These are phyloP conservation scores for Linnemannia elongata DNA, from an alignment of 192 early-diverging fungal genomes.

Conservation along the genomic window DNA sequence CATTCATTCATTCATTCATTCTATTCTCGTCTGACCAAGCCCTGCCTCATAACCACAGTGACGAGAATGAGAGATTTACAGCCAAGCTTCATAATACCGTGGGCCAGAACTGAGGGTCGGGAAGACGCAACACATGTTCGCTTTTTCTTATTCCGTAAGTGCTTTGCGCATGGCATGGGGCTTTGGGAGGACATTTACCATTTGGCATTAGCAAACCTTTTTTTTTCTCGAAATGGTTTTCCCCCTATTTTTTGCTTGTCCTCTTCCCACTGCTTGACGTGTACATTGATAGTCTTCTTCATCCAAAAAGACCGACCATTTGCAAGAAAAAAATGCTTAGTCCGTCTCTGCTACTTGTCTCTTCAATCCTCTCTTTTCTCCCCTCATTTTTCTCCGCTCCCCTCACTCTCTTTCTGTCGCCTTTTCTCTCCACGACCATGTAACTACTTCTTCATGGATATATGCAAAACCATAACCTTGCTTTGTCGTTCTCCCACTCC, in stretches of 20 bases:
- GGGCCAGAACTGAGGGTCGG: neutral
- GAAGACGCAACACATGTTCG: neutral
- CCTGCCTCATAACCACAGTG: conserved; percentile 8
- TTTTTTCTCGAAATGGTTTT: neutral
- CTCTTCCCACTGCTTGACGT: no score
- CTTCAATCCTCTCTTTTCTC: no score
- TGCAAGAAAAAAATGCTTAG: neutral
- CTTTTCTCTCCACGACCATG: neutral
- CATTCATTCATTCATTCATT: neutral
- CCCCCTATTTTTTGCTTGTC: no score
- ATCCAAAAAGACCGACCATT: neutral
- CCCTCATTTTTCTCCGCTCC: neutral
- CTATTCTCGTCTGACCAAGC: conserved; percentile 6
- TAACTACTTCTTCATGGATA: neutral
- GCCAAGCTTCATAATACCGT: neutral
- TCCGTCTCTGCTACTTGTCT: no score
- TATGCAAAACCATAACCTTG: neutral
- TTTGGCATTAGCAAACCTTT: neutral
- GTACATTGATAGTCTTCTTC: neutral
- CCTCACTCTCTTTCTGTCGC: neutral
- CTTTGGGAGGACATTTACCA: neutral
- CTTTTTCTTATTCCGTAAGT: neutral
- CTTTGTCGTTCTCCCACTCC: neutral
- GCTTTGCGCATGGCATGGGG: neutral
- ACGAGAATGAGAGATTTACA: neutral